Conservation (phyloP, 2,329 filamentous ascomycete species). For the Ophiostoma australiae region DNA sequence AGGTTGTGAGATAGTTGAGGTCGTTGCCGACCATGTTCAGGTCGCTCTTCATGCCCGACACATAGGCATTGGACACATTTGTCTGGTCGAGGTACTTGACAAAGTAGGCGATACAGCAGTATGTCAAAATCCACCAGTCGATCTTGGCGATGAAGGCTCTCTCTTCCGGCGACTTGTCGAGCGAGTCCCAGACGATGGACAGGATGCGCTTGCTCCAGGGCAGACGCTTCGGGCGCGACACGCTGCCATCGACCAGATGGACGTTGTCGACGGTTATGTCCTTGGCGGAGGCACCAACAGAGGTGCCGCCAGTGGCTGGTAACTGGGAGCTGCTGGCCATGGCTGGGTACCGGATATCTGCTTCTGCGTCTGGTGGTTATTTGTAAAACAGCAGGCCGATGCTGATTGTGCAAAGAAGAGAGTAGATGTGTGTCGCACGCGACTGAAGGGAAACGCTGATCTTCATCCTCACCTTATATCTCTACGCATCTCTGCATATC, state of each 20-base stretch:
- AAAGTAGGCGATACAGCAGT: slow-evolving; percentile 38
- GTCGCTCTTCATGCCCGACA: slow-evolving; percentile 48
- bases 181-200: slow-evolving; percentile 33
- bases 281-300: not conserved
- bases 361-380: not conserved
- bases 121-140: slow-evolving; percentile 37
- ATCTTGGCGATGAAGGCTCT: slow-evolving; percentile 35
- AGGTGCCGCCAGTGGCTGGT: not conserved
- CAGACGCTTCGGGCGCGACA: not conserved
- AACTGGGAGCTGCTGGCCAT: not conserved
- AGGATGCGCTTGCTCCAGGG: slow-evolving; percentile 26
- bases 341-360: not conserved
- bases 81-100: slow-evolving; percentile 39
- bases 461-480: not conserved
- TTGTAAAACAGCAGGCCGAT: not conserved
- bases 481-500: not conserved
- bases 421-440: not conserved
- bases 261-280: not conserved
- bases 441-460: not conserved
- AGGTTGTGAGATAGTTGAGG: slow-evolving; percentile 44
- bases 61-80: slow-evolving; percentile 38
- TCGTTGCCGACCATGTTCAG: slow-evolving; percentile 49
- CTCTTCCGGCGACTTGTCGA: slow-evolving; percentile 36
- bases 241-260: not conserved
- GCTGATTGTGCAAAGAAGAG: not conserved